phyloP scores from a whole-genome alignment of 2,329 filamentous ascomycete species.

The Xylaria sp. region DNA sequence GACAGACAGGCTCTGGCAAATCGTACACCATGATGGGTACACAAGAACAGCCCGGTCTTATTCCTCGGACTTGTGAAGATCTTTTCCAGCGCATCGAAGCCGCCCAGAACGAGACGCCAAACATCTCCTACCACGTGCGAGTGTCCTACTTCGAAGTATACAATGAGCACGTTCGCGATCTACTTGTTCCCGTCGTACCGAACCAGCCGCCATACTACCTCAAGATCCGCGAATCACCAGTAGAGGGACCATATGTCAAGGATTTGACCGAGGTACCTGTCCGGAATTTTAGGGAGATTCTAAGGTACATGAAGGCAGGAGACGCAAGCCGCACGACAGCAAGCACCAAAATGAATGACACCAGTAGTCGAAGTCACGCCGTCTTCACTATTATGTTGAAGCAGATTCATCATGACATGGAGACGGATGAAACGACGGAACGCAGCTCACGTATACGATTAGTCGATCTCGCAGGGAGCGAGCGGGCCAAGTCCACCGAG shows the following conservation, averaged over 20 bases:
- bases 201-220: slow-evolving; percentile 88
- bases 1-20: slow-evolving; percentile 97
- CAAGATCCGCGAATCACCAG: slow-evolving; percentile 95
- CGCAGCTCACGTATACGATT: slow-evolving; percentile 92
- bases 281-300: slow-evolving; percentile 85
- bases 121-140: slow-evolving; percentile 95
- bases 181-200: slow-evolving; percentile 78
- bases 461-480: slow-evolving; percentile 93
- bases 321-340: slow-evolving; percentile 89
- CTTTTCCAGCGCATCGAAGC: slow-evolving; percentile 92
- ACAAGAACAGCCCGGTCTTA: slow-evolving; percentile 85
- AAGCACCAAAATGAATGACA: slow-evolving; percentile 99
- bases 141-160: slow-evolving; percentile 99
- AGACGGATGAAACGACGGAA: slow-evolving; percentile 98
- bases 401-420: slow-evolving; percentile 97
- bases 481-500: slow-evolving; percentile 94
- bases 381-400: slow-evolving; percentile 99
- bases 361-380: slow-evolving; percentile 93
- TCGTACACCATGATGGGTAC: slow-evolving; percentile 99
- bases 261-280: slow-evolving; percentile 95
- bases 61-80: slow-evolving; percentile 94
- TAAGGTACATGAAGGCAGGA: slow-evolving; percentile 89
- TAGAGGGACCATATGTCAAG: slow-evolving; percentile 96
- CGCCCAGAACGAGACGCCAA: slow-evolving; percentile 79
- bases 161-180: slow-evolving; percentile 97